Conservation (phyloP, 129 eudicot genomes). For the Glebionis coronaria region DNA sequence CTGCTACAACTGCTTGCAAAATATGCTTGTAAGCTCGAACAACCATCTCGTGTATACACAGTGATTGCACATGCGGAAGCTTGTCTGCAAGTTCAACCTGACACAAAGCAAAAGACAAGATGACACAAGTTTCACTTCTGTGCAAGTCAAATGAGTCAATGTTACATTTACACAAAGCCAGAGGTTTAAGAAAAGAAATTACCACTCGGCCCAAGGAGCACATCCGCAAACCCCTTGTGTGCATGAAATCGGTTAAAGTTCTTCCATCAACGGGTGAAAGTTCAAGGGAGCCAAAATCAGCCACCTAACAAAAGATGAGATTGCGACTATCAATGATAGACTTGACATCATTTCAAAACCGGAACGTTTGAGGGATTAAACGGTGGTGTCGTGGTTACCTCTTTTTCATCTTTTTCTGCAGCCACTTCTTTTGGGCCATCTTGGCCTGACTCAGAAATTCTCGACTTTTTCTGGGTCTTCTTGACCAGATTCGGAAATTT, state of each 20-base stretch:
- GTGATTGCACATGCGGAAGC: slow-evolving; percentile 96
- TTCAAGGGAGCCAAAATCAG: no score
- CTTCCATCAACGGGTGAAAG: slow-evolving; percentile 99
- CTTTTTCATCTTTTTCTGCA: no score
- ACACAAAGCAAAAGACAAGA: slow-evolving; percentile 10
- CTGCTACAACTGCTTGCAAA: slow-evolving; percentile 83
- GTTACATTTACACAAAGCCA: neutral
- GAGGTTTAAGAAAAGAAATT: slow-evolving; percentile 19
- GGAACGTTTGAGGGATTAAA: no score
- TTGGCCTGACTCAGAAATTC: no score
- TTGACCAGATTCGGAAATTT: no score
- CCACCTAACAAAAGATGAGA: no score
- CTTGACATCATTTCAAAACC: no score
- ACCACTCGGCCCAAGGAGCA: slow-evolving; percentile 96
- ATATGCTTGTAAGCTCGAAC: slow-evolving; percentile 95
- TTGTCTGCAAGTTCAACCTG: slow-evolving; percentile 98
- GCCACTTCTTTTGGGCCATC: no score
- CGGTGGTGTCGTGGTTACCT: no score
- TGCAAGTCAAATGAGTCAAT: neutral
- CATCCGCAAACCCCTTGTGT: slow-evolving; percentile 94
- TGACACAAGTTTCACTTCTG: slow-evolving; percentile 10
- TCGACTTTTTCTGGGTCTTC: no score
- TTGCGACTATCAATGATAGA: no score
- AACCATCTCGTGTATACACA: slow-evolving; percentile 97
- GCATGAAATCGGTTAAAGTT: slow-evolving; percentile 96